Conservation (phyloP, 108 stramenopile species). For the Pseudonitzschia delicatissima region DNA sequence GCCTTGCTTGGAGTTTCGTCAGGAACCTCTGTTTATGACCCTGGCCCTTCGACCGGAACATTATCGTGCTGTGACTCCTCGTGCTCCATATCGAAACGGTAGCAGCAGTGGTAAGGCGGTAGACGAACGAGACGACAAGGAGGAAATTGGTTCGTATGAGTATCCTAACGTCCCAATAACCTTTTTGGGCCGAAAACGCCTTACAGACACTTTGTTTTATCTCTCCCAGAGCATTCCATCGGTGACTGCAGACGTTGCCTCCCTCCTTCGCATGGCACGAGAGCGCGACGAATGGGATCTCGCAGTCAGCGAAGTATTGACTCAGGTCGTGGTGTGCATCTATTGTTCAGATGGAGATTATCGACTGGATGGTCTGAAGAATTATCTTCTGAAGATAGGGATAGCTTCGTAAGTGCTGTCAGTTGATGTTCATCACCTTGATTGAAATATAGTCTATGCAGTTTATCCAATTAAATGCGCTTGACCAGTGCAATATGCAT, state of each 20-base stretch:
- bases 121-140: neutral
- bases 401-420: slow-evolving; percentile 1
- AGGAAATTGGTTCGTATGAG: slow-evolving; percentile 27
- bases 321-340: slow-evolving; percentile 67
- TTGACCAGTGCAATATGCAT: no score
- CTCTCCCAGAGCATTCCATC: slow-evolving; percentile 52
- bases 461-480: no score
- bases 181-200: slow-evolving; percentile 65
- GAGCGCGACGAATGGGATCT: slow-evolving; percentile 71
- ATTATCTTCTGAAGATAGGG: slow-evolving; percentile 45
- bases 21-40: slow-evolving; percentile 21
- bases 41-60: slow-evolving; percentile 61
- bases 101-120: neutral
- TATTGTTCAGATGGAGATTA: slow-evolving; percentile 66
- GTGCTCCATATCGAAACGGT: neutral
- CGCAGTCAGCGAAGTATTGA: slow-evolving; percentile 73
- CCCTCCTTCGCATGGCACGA: slow-evolving; percentile 55
- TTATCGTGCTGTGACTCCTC: slow-evolving; percentile 51
- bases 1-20: slow-evolving; percentile 36
- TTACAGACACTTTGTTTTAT: slow-evolving; percentile 71
- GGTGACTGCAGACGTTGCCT: slow-evolving; percentile 50
- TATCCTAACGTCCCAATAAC: slow-evolving; percentile 68
- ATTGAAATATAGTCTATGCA: no score
- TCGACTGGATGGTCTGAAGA: slow-evolving; percentile 57
- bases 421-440: no score